Evolutionary conservation across 768 basidiomycete species (phyloP).

Genomic region (Rhodotorula taiwanensis): DNA sequence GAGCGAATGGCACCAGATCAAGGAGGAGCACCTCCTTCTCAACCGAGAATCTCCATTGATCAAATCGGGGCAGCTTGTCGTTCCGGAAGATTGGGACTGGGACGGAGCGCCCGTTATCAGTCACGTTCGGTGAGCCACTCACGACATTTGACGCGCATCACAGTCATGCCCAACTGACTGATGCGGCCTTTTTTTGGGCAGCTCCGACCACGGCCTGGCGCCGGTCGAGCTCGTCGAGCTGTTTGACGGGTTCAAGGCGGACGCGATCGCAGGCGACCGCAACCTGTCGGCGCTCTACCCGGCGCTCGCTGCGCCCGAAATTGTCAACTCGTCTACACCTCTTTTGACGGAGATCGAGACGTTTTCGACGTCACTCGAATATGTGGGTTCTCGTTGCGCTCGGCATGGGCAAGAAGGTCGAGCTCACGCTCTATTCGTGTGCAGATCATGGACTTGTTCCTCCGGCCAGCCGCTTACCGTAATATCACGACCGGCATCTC

Average conservation of each 20-base stretch:
- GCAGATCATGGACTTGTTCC: no score
- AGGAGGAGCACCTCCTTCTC: conserved; percentile 6
- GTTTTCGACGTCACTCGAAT: background rate
- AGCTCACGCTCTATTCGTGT: no score
- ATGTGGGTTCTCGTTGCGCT: background rate
- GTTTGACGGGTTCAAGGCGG: background rate
- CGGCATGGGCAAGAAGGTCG: no score
- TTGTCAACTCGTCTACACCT: no score
- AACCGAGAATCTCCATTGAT: background rate
- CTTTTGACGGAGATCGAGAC: background rate
- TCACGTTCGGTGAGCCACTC: background rate
- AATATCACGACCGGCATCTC: background rate
- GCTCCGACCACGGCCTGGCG: conserved; percentile 2
- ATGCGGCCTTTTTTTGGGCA: background rate
- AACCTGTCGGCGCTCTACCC: background rate
- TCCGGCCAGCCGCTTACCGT: background rate
- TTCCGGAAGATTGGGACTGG: background rate
- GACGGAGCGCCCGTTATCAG: background rate
- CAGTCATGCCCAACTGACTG: background rate
- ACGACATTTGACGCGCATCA: no score
- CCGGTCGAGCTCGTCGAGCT: background rate
- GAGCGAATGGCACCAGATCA: conserved; percentile 10
- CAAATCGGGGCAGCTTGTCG: background rate
- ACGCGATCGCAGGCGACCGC: no score
- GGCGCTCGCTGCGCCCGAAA: background rate